Percentiles rank a stretch among this genome's conserved stretches.
phyloP scores from a whole-genome alignment of 2,329 filamentous ascomycete species.

The Penicillium sp. region DNA sequence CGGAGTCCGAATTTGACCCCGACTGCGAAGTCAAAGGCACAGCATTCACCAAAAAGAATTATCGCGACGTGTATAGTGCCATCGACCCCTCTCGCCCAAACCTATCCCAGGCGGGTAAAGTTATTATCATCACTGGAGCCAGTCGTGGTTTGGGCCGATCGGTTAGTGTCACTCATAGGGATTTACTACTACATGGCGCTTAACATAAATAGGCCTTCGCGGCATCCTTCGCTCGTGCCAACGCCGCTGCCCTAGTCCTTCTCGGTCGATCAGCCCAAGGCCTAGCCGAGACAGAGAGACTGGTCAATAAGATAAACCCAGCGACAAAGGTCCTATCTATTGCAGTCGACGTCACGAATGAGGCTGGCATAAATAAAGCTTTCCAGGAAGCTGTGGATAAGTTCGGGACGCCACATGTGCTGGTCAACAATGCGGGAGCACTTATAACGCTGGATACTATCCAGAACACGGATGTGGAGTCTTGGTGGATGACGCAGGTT shows the following conservation, averaged over 20 bases:
- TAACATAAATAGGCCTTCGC: slow-evolving; percentile 32
- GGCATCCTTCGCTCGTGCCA: slow-evolving; percentile 41
- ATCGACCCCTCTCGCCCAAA: slow-evolving; percentile 41
- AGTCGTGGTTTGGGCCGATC: slow-evolving; percentile 43
- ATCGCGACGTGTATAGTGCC: slow-evolving; percentile 45
- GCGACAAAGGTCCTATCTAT: slow-evolving; percentile 35
- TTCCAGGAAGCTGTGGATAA: slow-evolving; percentile 22
- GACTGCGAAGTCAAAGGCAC: slow-evolving; percentile 6
- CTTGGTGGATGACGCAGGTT: slow-evolving; percentile 21
- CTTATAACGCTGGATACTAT: slow-evolving; percentile 9
- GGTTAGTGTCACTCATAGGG: background rate
- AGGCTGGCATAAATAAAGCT: slow-evolving; percentile 19
- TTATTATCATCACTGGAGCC: slow-evolving; percentile 48
- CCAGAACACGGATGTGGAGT: slow-evolving; percentile 24
- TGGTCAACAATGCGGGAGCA: slow-evolving; percentile 31
- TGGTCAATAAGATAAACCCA: slow-evolving; percentile 33
- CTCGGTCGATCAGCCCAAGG: slow-evolving; percentile 31
- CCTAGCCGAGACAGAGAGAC: slow-evolving; percentile 29
- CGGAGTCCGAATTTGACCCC: slow-evolving; percentile 1
- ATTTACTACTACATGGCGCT: background rate
- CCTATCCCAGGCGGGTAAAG: slow-evolving; percentile 41
- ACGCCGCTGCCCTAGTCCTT: slow-evolving; percentile 30
- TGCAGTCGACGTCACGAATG: slow-evolving; percentile 34
- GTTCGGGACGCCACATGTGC: slow-evolving; percentile 25
- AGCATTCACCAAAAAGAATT: slow-evolving; percentile 39